A percentile compares a stretch with the other conserved stretches of the same genome.
Conservation (phyloP, 116 monocot species). For the Trichopus zeylanicus region DNA sequence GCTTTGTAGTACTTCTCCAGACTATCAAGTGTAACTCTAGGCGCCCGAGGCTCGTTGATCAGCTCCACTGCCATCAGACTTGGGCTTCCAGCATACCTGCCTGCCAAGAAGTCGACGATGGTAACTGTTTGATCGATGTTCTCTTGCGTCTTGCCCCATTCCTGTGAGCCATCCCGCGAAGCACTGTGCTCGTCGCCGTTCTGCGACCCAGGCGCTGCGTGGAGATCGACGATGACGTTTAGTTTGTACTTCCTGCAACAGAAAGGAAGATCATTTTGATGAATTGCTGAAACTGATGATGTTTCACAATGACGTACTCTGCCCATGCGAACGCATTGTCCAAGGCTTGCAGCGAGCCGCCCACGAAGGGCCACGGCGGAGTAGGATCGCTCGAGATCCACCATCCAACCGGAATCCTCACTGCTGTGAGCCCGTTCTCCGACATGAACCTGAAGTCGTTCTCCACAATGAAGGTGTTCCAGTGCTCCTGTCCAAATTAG, state of each 20-base stretch:
- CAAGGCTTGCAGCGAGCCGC: conserved; percentile 47
- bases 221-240: conserved; percentile 61
- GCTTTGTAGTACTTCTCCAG: conserved; percentile 50
- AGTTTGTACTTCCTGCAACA: conserved; percentile 52
- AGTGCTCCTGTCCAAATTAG: conserved; percentile 60
- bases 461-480: conserved; percentile 61
- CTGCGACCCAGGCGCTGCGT: conserved; percentile 55
- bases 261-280: no score
- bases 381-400: conserved; percentile 62
- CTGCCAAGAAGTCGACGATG: conserved; percentile 58
- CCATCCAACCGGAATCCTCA: conserved; percentile 86
- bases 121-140: conserved; percentile 36
- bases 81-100: conserved; percentile 42
- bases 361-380: conserved; percentile 57
- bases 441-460: conserved; percentile 62
- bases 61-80: conserved; percentile 61
- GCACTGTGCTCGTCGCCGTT: conserved; percentile 64
- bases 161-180: conserved; percentile 47
- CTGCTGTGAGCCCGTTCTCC: conserved; percentile 43
- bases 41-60: conserved; percentile 64
- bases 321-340: conserved; percentile 83
- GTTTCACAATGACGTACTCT: conserved; percentile 60
- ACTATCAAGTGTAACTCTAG: conserved; percentile 33
- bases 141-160: conserved; percentile 45
- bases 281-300: no score